Conservation (phyloP, 352 stramenopile species). For the Pythium guiyangense region DNA sequence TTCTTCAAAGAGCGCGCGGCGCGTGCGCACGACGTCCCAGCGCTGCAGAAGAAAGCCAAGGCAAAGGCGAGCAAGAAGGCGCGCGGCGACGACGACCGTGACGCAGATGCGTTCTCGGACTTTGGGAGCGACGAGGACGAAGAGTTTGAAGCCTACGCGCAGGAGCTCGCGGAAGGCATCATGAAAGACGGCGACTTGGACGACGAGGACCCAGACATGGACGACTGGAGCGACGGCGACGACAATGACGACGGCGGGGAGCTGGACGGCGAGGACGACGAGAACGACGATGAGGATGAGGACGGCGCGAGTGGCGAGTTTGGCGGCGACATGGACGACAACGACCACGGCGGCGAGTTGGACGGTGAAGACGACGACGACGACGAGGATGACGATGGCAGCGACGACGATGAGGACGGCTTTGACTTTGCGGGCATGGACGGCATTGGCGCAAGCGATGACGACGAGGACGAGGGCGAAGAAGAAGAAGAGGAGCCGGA, state of each 20-base stretch:
- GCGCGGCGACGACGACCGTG: constrained; percentile 26
- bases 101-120: constrained; percentile 57
- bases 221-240: constrained; percentile 51
- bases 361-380: constrained; percentile 57
- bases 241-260: constrained; percentile 32
- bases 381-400: constrained; percentile 17
- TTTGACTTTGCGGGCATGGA: constrained; percentile 15
- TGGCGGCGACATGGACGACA: constrained; percentile 22
- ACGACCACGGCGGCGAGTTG: constrained; percentile 23
- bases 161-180: constrained; percentile 86
- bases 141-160: constrained; percentile 85
- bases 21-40: constrained; percentile 26
- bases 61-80: constrained; percentile 31
- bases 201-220: constrained; percentile 74
- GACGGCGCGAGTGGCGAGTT: constrained; percentile 28
- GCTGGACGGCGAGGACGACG: constrained; percentile 9
- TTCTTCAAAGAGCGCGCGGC: constrained; percentile 88
- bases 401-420: constrained; percentile 31
- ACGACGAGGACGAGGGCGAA: constrained; percentile 30
- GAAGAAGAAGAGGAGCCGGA: constrained; percentile 27
- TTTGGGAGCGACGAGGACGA: constrained; percentile 66
- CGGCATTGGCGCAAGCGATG: constrained; percentile 4
- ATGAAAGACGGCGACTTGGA: constrained; percentile 81
- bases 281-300: constrained; percentile 44
- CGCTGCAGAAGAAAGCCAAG: constrained; percentile 18